Evolutionary conservation across 176 grass and related monocot genomes (phyloP).

Genomic region (Elaeis guineensis): DNA sequence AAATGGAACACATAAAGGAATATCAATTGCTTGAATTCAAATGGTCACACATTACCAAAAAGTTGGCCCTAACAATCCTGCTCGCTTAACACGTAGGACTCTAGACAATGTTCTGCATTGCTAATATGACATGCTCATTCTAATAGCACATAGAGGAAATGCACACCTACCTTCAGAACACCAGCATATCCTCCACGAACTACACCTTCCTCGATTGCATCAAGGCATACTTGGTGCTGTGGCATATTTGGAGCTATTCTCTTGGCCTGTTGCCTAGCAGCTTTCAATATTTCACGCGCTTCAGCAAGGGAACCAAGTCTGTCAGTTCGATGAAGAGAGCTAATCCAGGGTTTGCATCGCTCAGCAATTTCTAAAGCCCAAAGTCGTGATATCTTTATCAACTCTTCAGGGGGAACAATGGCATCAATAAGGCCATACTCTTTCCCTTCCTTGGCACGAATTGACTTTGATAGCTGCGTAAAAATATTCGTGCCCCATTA

Average conservation of each 20-base stretch:
- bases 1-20: no score
- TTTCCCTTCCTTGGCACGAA: constrained; percentile 66
- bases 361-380: constrained; percentile 87
- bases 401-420: constrained; percentile 56
- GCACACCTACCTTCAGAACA: constrained; percentile 53
- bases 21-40: no score
- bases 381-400: constrained; percentile 54
- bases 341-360: constrained; percentile 65
- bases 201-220: constrained; percentile 73
- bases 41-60: no score
- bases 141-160: background rate
- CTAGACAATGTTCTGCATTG: no score
- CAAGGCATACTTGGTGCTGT: constrained; percentile 71
- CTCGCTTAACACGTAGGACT: no score
- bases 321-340: constrained; percentile 68
- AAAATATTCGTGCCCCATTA: background rate
- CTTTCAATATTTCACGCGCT: constrained; percentile 54
- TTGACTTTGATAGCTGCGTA: constrained; percentile 67
- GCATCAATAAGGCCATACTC: constrained; percentile 71
- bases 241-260: constrained; percentile 65
- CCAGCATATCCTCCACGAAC: constrained; percentile 74
- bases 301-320: constrained; percentile 75
- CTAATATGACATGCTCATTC: no score
- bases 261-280: constrained; percentile 56
- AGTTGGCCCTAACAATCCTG: no score